Conservation (phyloP, 169 alveolate species). For the Prorocentrum cordatum region DNA sequence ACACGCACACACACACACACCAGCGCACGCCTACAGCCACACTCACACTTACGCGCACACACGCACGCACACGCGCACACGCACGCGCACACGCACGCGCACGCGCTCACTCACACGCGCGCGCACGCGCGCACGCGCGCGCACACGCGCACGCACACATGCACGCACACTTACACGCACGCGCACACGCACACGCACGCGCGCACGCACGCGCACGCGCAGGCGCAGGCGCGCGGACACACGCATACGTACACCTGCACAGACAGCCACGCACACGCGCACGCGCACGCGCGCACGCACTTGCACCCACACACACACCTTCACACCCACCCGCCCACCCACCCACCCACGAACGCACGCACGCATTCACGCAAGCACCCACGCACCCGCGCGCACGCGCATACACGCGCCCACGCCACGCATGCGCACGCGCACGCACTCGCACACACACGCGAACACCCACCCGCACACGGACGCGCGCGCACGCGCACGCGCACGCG, state of each 20-base stretch:
- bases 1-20: background rate
- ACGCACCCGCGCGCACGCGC: background rate
- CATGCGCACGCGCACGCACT: background rate
- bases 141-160: background rate
- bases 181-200: background rate
- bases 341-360: background rate
- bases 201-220: background rate
- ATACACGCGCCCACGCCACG: background rate
- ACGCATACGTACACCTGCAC: background rate
- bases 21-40: background rate
- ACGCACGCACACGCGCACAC: background rate
- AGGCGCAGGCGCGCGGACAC: background rate
- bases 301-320: background rate
- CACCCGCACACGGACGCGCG: background rate
- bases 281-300: background rate
- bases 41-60: background rate
- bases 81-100: background rate
- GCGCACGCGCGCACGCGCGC: background rate
- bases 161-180: background rate
- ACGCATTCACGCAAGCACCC: background rate
- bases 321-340: background rate
- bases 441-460: background rate
- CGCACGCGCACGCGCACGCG: background rate
- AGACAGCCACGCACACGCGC: background rate
- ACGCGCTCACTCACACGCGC: background rate